phyloP scores from a whole-genome alignment of 2,329 filamentous ascomycete genomes.

The Colletotrichum falcatum region DNA sequence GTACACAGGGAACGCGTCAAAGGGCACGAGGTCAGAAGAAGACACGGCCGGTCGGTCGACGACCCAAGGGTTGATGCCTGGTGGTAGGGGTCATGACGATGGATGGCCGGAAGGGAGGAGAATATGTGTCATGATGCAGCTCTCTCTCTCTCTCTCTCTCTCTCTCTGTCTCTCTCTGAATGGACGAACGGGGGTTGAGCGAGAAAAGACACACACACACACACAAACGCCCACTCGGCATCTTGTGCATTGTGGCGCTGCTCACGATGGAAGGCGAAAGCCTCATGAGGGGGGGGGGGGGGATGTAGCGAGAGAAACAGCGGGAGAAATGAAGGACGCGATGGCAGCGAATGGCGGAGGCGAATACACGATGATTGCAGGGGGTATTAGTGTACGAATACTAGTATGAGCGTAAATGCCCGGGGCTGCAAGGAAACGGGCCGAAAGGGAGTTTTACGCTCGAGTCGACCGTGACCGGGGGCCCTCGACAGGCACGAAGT shows the following conservation, averaged over 20 bases:
- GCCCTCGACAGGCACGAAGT: not conserved
- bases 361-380: not conserved
- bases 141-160: too few relatives aligned
- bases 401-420: not conserved
- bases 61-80: not conserved
- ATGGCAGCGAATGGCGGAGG: constrained; percentile 22
- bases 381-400: too few relatives aligned
- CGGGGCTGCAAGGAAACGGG: constrained; percentile 27
- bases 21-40: not conserved
- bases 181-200: not conserved
- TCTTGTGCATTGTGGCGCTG: constrained; percentile 6
- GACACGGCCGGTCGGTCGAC: too few relatives aligned
- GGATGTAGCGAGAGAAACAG: constrained; percentile 31
- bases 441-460: constrained; percentile 33
- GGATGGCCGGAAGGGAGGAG: too few relatives aligned
- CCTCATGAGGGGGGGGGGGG: too few relatives aligned
- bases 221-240: not conserved
- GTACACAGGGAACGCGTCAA: not conserved
- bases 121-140: not conserved
- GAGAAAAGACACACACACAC: not conserved
- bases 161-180: not conserved
- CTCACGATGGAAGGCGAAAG: constrained; percentile 17
- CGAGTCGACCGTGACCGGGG: constrained; percentile 17
- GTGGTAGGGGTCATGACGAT: not conserved
- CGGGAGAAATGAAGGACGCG: constrained; percentile 3